Percentiles rank a stretch among this genome's conserved stretches.
phyloP scores from a whole-genome alignment of 1,284 basidiomycete species.

The Vanrija sp. region DNA sequence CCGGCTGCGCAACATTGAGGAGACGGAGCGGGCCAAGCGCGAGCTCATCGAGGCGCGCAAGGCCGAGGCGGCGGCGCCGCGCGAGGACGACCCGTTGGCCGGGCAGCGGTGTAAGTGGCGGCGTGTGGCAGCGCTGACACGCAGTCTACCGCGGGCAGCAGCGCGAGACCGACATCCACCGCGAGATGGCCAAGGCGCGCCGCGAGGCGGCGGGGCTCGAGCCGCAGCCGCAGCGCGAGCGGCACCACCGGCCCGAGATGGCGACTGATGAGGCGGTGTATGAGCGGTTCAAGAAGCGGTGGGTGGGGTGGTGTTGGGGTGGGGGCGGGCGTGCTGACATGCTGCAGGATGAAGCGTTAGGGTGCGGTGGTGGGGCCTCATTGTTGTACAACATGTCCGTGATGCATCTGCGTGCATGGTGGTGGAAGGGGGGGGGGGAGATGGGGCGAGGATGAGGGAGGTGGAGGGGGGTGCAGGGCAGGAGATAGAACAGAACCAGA shows the following conservation, averaged over 20 bases:
- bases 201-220: slow-evolving; percentile 70
- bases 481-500: too few relatives aligned
- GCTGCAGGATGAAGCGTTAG: too few relatives aligned
- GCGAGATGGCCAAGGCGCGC: slow-evolving; percentile 78
- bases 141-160: slow-evolving; percentile 74
- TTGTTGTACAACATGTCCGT: too few relatives aligned
- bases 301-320: slow-evolving; percentile 1
- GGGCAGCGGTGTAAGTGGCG: slow-evolving; percentile 70
- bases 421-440: too few relatives aligned
- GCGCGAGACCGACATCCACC: slow-evolving; percentile 71
- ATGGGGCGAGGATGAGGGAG: too few relatives aligned
- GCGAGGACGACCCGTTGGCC: slow-evolving; percentile 62
- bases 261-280: slow-evolving; percentile 85
- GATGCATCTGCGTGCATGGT: too few relatives aligned
- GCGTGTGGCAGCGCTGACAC: neutral
- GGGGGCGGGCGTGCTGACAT: too few relatives aligned
- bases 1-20: slow-evolving; percentile 89
- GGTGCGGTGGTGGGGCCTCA: too few relatives aligned
- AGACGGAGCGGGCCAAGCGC: slow-evolving; percentile 92
- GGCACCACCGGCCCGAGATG: slow-evolving; percentile 54
- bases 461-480: too few relatives aligned
- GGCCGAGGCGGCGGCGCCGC: slow-evolving; percentile 49
- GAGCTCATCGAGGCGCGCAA: slow-evolving; percentile 69
- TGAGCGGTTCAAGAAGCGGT: slow-evolving; percentile 52
- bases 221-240: slow-evolving; percentile 54